phyloP scores from a whole-genome alignment of 208 protist genomes.

The Tetramitus jugosus region DNA sequence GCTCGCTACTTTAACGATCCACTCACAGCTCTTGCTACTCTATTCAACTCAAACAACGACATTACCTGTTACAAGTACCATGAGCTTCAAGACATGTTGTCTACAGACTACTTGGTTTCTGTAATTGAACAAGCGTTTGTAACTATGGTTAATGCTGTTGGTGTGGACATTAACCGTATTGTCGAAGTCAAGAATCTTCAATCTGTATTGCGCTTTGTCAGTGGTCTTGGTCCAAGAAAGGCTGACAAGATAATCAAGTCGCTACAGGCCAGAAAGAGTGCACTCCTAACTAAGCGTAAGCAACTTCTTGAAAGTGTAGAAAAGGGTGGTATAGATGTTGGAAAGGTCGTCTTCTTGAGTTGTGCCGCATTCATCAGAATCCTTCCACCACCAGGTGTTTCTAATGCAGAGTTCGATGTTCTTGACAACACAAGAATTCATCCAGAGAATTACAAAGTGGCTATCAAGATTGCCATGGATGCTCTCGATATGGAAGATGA shows the following conservation, averaged over 20 bases:
- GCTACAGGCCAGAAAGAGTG: constrained; percentile 21
- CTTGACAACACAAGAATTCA: constrained; percentile 47
- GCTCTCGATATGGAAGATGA: constrained; percentile 34
- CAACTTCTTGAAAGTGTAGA: neutral
- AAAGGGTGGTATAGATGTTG: neutral
- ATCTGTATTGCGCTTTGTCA: constrained; percentile 32
- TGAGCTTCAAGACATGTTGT: constrained; percentile 34
- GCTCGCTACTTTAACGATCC: constrained; percentile 42
- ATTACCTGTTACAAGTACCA: constrained; percentile 29
- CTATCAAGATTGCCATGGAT: constrained; percentile 39
- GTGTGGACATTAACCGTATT: constrained; percentile 46
- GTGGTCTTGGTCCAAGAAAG: constrained; percentile 44
- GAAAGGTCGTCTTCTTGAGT: constrained; percentile 36
- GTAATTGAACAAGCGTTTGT: constrained; percentile 34
- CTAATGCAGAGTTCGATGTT: constrained; percentile 29
- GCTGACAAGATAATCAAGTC: constrained; percentile 35
- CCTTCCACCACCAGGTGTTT: constrained; percentile 36
- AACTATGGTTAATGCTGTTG: constrained; percentile 40
- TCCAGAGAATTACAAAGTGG: constrained; percentile 35
- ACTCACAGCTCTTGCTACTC: constrained; percentile 32
- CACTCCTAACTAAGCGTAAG: neutral
- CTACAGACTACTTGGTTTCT: constrained; percentile 29
- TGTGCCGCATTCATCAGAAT: constrained; percentile 41
- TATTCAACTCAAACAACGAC: constrained; percentile 27
- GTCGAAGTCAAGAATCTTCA: constrained; percentile 22